A percentile compares a stretch with the other conserved stretches of the same genome.
Conservation (phyloP, 2,329 filamentous ascomycete species). For the Zopfia rhizophila region DNA sequence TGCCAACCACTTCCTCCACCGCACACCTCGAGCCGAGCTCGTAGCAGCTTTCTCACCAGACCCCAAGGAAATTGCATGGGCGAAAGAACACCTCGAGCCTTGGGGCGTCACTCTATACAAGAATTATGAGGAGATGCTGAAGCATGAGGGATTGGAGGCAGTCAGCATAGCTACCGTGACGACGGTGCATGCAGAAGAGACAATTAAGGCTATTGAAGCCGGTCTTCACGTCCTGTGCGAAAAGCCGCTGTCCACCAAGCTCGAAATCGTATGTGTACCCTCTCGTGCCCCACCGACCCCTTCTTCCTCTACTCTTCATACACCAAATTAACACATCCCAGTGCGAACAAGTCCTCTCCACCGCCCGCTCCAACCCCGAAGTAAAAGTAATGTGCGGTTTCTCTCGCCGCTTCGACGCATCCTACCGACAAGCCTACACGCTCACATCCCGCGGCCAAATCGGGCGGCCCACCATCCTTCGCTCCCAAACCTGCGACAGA, state of each 20-base stretch:
- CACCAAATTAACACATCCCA: slow-evolving; percentile 38
- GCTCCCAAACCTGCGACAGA: slow-evolving; percentile 75
- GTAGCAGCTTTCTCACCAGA: slow-evolving; percentile 61
- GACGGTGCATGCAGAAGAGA: slow-evolving; percentile 66
- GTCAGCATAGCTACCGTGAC: slow-evolving; percentile 66
- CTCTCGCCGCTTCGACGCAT: slow-evolving; percentile 73
- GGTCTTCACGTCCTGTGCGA: slow-evolving; percentile 69
- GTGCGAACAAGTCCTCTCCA: slow-evolving; percentile 70
- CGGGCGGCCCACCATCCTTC: slow-evolving; percentile 69
- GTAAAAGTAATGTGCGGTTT: slow-evolving; percentile 75
- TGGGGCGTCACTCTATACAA: slow-evolving; percentile 64
- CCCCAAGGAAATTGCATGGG: slow-evolving; percentile 59
- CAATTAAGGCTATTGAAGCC: slow-evolving; percentile 65
- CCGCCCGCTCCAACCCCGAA: slow-evolving; percentile 64
- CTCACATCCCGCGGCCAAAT: slow-evolving; percentile 66
- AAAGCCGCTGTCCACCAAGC: slow-evolving; percentile 68
- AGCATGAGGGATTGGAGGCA: slow-evolving; percentile 65
- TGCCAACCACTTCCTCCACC: slow-evolving; percentile 59
- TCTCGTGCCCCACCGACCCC: not conserved
- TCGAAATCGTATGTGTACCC: slow-evolving; percentile 63
- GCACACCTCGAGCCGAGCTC: slow-evolving; percentile 57
- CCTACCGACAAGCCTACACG: slow-evolving; percentile 69
- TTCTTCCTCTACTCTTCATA: not conserved
- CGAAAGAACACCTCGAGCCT: slow-evolving; percentile 60
- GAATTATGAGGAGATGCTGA: slow-evolving; percentile 67